These are phyloP conservation scores for Crotalaria pallida DNA, from an alignment of 306 rosid species.

Conservation along the genomic window DNA sequence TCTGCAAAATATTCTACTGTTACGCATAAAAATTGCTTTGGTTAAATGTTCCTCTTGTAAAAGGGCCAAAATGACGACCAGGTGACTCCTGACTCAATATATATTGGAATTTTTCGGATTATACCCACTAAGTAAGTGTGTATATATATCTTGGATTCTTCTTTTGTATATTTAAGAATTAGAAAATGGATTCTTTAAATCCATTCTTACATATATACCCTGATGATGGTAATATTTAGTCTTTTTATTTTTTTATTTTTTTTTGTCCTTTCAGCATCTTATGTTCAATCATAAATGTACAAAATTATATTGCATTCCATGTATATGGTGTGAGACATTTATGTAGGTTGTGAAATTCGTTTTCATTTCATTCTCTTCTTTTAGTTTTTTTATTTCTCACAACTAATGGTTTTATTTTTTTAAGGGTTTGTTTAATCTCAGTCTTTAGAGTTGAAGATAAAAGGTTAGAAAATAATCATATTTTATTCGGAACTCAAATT, in stretches of 20 bases:
- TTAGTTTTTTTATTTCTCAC: too few relatives aligned
- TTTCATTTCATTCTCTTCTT: too few relatives aligned
- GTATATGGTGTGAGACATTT: neutral
- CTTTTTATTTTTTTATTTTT: too few relatives aligned
- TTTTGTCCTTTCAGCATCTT: conserved; percentile 19
- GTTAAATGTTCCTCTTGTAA: neutral
- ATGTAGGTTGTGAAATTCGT: too few relatives aligned
- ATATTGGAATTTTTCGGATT: neutral
- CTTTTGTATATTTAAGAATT: neutral
- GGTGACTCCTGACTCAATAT: neutral
- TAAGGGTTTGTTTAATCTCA: too few relatives aligned
- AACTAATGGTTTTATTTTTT: too few relatives aligned
- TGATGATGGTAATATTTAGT: neutral
- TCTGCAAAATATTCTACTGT: neutral
- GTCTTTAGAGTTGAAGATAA: too few relatives aligned
- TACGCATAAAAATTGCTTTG: neutral
- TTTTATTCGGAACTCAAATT: too few relatives aligned
- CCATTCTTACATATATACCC: neutral
- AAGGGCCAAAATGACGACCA: neutral
- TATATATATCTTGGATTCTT: conserved; percentile 9
- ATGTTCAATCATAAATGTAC: neutral
- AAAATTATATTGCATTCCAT: neutral
- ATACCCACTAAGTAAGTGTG: neutral
- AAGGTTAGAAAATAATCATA: too few relatives aligned
- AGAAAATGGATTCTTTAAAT: neutral